Percentiles rank a stretch among this genome's conserved stretches.
These are phyloP conservation scores for Trebouxia gelatinosa DNA, from an alignment of 163 green algal species.

Conservation along the genomic window DNA sequence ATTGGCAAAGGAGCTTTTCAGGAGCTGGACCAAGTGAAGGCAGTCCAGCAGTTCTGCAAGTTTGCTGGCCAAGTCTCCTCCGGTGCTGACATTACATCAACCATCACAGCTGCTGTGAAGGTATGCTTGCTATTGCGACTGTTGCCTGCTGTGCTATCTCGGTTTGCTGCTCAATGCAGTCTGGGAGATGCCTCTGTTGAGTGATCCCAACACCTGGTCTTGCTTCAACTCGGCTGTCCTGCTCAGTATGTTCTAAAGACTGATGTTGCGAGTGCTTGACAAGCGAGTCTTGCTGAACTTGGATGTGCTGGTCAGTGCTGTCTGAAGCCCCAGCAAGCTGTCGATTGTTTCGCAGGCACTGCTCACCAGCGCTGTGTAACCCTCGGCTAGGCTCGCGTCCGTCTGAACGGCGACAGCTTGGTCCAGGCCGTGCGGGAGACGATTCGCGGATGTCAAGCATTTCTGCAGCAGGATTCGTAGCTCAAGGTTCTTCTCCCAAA, in stretches of 20 bases:
- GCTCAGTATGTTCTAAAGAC: too few species aligned
- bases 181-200: too few species aligned
- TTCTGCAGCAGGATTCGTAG: slow-evolving; percentile 73
- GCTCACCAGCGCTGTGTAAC: slow-evolving; percentile 9
- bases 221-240: too few species aligned
- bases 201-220: too few species aligned
- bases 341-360: slow-evolving; percentile 39
- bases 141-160: neutral
- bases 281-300: too few species aligned
- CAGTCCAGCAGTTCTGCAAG: slow-evolving; percentile 62
- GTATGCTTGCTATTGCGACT: neutral
- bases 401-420: neutral
- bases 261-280: too few species aligned
- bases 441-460: slow-evolving; percentile 52
- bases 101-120: slow-evolving; percentile 13
- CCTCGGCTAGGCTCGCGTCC: neutral
- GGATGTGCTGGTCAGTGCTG: slow-evolving; percentile 51
- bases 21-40: slow-evolving; percentile 78
- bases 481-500: slow-evolving; percentile 71
- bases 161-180: too few species aligned
- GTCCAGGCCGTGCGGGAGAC: slow-evolving; percentile 45
- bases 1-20: slow-evolving; percentile 82
- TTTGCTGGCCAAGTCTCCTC: slow-evolving; percentile 37
- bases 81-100: slow-evolving; percentile 35
- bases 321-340: slow-evolving; percentile 54